Percentiles rank a stretch among this genome's conserved stretches.
These are phyloP conservation scores for Pseudogymnoascus verrucosus DNA, from an alignment of 2,329 filamentous ascomycete species.

Conservation along the genomic window DNA sequence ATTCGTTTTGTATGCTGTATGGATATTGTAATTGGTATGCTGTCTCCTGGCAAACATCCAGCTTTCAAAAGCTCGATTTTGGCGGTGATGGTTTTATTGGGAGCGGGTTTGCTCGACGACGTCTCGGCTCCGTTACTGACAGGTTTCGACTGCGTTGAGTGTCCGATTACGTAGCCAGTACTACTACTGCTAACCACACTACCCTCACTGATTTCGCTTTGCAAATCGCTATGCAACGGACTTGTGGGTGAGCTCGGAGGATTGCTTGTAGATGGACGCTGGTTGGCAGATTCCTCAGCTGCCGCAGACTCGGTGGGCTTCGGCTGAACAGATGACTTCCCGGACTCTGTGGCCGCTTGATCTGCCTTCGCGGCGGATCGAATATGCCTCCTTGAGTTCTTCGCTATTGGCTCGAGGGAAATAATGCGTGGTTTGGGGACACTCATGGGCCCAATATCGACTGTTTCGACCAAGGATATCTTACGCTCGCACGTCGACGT, in stretches of 20 bases:
- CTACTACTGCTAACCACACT: conserved; percentile 38
- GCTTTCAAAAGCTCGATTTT: conserved; percentile 75
- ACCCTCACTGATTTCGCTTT: conserved; percentile 65
- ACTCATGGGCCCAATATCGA: conserved; percentile 72
- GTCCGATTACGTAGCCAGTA: conserved; percentile 31
- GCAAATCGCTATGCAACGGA: conserved; percentile 44
- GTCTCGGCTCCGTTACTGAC: conserved; percentile 52
- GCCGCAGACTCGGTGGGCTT: conserved; percentile 16
- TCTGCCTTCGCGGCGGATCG: conserved; percentile 23
- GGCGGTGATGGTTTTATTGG: conserved; percentile 74
- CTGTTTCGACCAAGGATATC: conserved; percentile 68
- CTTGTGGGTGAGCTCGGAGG: conserved; percentile 38
- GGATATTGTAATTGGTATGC: conserved; percentile 67
- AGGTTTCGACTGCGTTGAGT: conserved; percentile 39
- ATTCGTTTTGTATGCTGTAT: conserved; percentile 85
- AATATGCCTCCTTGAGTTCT: conserved; percentile 55
- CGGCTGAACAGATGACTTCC: not conserved
- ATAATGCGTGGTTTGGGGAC: conserved; percentile 74
- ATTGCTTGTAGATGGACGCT: conserved; percentile 28
- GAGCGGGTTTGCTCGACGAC: conserved; percentile 36
- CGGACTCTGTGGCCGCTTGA: conserved; percentile 14
- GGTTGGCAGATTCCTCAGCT: conserved; percentile 27
- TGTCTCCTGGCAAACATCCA: conserved; percentile 80
- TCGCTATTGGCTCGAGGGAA: conserved; percentile 79
- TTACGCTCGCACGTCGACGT: conserved; percentile 74